Conservation (phyloP, 805 yeast species). For the Saturnispora ahearnii region DNA sequence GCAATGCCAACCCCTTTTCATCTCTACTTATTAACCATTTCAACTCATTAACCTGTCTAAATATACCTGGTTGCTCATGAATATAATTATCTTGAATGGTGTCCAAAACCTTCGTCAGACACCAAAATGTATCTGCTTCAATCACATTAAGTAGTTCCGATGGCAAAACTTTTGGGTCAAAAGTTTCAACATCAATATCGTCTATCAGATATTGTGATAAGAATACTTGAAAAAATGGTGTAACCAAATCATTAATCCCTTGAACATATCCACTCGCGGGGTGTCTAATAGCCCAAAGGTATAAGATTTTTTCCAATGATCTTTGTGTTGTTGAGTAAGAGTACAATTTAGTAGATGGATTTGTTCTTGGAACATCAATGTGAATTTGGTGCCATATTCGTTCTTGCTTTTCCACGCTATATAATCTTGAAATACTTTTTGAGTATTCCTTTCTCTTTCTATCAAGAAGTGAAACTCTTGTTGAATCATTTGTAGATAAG, state of each 20-base stretch:
- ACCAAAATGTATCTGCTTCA: slow-evolving; percentile 98
- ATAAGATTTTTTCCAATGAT: slow-evolving; percentile 70
- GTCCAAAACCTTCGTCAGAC: slow-evolving; percentile 80
- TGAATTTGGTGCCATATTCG: slow-evolving; percentile 92
- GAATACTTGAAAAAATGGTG: slow-evolving; percentile 88
- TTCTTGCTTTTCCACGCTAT: slow-evolving; percentile 51
- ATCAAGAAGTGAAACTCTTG: slow-evolving; percentile 60
- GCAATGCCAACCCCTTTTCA: slow-evolving; percentile 63
- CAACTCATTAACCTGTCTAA: slow-evolving; percentile 79
- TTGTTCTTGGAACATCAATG: slow-evolving; percentile 91
- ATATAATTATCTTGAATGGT: slow-evolving; percentile 95
- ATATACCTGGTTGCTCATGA: slow-evolving; percentile 96
- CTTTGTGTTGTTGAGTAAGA: slow-evolving; percentile 61
- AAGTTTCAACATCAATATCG: slow-evolving; percentile 39
- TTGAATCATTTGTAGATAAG: slow-evolving; percentile 71
- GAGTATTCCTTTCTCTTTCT: slow-evolving; percentile 80
- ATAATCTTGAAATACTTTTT: slow-evolving; percentile 65
- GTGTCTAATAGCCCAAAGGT: slow-evolving; percentile 92
- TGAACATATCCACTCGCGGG: slow-evolving; percentile 98
- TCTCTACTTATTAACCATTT: slow-evolving; percentile 71
- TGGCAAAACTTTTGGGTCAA: slow-evolving; percentile 57
- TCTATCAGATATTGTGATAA: slow-evolving; percentile 52
- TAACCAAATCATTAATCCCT: slow-evolving; percentile 89
- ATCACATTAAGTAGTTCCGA: slow-evolving; percentile 53
- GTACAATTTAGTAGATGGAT: slow-evolving; percentile 73